Base-by-base conservation (phyloP, 2,329 filamentous ascomycete genomes). In the Didymosphaeria variabile region DNA sequence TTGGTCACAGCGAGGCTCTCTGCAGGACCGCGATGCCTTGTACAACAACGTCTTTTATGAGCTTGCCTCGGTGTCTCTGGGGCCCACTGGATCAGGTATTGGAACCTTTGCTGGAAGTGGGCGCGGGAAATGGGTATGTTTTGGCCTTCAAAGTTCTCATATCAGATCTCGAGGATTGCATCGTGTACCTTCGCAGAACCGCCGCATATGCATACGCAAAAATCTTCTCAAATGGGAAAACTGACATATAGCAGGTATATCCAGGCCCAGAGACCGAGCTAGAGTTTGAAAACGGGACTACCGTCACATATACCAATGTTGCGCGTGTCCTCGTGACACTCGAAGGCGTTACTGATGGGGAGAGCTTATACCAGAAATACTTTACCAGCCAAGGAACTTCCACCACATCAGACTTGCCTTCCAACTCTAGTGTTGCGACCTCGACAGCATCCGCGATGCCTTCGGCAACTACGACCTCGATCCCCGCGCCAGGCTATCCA, bases 21-120 rank as follows among this genome's bases (percentile, higher is more conserved):
- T 83, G 32, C 86, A 88, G 63, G 86, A 88, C 64, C 79, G 79
- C 1, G 86, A 88, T 74, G 86, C 86, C 29, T 78, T 87, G 62
- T 89, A 84, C 75, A 84, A 83, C 72, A 81, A 81, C 57, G 67
- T 83, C 9, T 83, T 84, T 67, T 83, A 83, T 60, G 72, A 79
- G 32, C 72, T 83, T 17, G 78, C 79, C 0, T 76, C 78, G n/a
- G 77, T 83, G 1, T 77, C 79, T 32, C 70, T 82, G 0, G 82
- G 80, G 2, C 62, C 74, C 17, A 60, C 68, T 13, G 80, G 81
- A 8, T 71, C 77, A 8, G 79, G 78, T 19, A 77, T 78, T 32
- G 82, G 82, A 2, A 81, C 79, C 0, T 84, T 84, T 64, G 71
- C 77, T 7, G 81, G 81, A 2, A 77, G 78, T 60, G 81, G 81